Conservation (phyloP, 768 basidiomycete genomes). For the Suillus subalutaceus region DNA sequence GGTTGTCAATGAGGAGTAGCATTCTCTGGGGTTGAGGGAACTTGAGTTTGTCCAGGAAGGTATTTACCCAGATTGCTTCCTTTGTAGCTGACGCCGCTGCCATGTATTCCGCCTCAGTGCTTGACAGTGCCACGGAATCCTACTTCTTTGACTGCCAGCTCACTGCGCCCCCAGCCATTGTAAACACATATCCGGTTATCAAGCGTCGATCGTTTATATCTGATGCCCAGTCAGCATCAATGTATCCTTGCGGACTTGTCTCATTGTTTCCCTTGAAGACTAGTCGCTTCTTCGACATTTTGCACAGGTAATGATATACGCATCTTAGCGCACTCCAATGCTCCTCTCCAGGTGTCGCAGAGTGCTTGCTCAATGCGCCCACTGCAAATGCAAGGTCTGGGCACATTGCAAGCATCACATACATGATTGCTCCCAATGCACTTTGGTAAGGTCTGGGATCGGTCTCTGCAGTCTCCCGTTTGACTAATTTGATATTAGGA, state of each 20-base stretch:
- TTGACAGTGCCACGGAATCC: slow-evolving; percentile 26
- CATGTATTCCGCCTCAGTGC: slow-evolving; percentile 48
- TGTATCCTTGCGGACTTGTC: background rate
- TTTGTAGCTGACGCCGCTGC: slow-evolving; percentile 35
- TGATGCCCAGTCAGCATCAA: slow-evolving; percentile 18
- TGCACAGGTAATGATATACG: slow-evolving; percentile 22
- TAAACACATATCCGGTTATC: slow-evolving; percentile 35
- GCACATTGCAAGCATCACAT: slow-evolving; percentile 15
- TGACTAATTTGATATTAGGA: slow-evolving; percentile 1
- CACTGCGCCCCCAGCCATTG: slow-evolving; percentile 37
- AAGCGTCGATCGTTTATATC: slow-evolving; percentile 7
- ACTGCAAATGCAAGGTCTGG: slow-evolving; percentile 9
- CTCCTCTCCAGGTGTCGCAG: slow-evolving; percentile 1
- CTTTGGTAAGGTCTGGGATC: background rate
- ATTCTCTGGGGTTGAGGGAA: slow-evolving; percentile 4
- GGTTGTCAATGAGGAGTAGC: slow-evolving; percentile 20
- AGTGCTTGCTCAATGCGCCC: slow-evolving; percentile 6
- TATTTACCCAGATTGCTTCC: slow-evolving; percentile 28
- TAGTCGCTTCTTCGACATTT: slow-evolving; percentile 9
- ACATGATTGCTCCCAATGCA: slow-evolving; percentile 18
- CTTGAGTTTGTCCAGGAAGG: slow-evolving; percentile 23
- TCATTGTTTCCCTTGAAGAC: background rate
- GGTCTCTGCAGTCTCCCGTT: background rate
- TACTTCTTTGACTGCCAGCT: slow-evolving; percentile 34
- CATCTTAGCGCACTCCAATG: slow-evolving; percentile 18